These are phyloP conservation scores for Batkoa obscura DNA, from an alignment of 371 early-diverging fungal genomes.

Conservation along the genomic window DNA sequence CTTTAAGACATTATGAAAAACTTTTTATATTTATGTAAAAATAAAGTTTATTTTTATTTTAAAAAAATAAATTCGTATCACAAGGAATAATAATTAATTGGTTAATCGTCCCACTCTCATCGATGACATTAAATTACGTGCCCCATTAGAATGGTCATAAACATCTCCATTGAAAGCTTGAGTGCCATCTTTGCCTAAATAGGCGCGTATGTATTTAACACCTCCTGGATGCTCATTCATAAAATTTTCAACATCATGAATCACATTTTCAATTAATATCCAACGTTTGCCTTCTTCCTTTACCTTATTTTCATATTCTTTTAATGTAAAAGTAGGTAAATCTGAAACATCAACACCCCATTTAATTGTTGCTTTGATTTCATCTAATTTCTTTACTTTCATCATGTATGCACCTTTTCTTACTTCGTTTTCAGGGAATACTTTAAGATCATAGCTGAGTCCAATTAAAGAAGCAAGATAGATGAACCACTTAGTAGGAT, in stretches of 20 bases:
- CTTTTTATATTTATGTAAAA: no score
- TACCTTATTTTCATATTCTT: slow-evolving; percentile 34
- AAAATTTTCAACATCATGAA: slow-evolving; percentile 80
- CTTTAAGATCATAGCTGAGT: slow-evolving; percentile 71
- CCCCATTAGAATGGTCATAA: slow-evolving; percentile 68
- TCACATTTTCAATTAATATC: slow-evolving; percentile 68
- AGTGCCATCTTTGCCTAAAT: slow-evolving; percentile 71
- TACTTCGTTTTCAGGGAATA: slow-evolving; percentile 78
- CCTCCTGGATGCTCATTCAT: slow-evolving; percentile 86
- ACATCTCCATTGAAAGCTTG: slow-evolving; percentile 73
- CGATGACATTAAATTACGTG: slow-evolving; percentile 51
- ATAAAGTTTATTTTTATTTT: no score
- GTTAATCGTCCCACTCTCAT: slow-evolving; percentile 51
- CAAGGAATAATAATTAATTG: no score
- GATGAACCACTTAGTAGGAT: slow-evolving; percentile 93
- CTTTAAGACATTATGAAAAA: no score
- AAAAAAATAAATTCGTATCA: no score
- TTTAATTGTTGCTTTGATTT: slow-evolving; percentile 29
- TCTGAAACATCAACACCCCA: slow-evolving; percentile 55
- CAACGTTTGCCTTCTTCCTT: slow-evolving; percentile 35
- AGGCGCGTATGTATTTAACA: slow-evolving; percentile 43
- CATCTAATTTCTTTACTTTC: slow-evolving; percentile 58
- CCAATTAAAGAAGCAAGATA: slow-evolving; percentile 37
- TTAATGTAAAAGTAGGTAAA: slow-evolving; percentile 54
- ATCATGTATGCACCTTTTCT: slow-evolving; percentile 63